Conservation (phyloP, 2,329 filamentous ascomycete genomes). For the Fusarium pilosicola region DNA sequence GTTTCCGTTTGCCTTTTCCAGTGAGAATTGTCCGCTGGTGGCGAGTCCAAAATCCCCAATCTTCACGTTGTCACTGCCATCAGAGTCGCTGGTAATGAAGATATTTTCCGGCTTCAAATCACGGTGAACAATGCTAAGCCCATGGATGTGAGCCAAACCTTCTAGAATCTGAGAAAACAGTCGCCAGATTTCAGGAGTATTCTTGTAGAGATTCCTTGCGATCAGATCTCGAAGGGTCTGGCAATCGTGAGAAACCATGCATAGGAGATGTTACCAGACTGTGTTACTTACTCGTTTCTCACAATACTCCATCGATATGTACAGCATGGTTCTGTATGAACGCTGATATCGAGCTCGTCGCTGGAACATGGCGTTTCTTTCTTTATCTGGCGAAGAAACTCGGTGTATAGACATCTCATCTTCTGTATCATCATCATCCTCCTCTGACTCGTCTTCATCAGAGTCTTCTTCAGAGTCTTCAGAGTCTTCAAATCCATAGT, state of each 20-base stretch:
- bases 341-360: slow-evolving; percentile 56
- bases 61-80: slow-evolving; percentile 87
- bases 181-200: slow-evolving; percentile 84
- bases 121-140: slow-evolving; percentile 90
- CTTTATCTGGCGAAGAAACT: slow-evolving; percentile 46
- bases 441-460: slow-evolving; percentile 58
- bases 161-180: slow-evolving; percentile 92
- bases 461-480: slow-evolving; percentile 56
- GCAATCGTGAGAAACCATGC: slow-evolving; percentile 3
- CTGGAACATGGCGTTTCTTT: slow-evolving; percentile 43
- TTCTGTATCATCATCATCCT: slow-evolving; percentile 57
- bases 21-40: slow-evolving; percentile 82
- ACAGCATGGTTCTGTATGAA: slow-evolving; percentile 78
- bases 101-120: slow-evolving; percentile 98
- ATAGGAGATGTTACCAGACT: too few species aligned
- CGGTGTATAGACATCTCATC: slow-evolving; percentile 46
- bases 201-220: slow-evolving; percentile 75
- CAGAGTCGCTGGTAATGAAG: slow-evolving; percentile 77
- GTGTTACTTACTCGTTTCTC: slow-evolving; percentile 76
- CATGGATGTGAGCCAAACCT: slow-evolving; percentile 89
- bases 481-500: slow-evolving; percentile 73
- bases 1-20: slow-evolving; percentile 61
- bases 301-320: slow-evolving; percentile 99
- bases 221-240: slow-evolving; percentile 89
- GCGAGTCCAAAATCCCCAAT: slow-evolving; percentile 97